phyloP scores from a whole-genome alignment of 257 asterid species.

The Dorcoceras hygrometricum region DNA sequence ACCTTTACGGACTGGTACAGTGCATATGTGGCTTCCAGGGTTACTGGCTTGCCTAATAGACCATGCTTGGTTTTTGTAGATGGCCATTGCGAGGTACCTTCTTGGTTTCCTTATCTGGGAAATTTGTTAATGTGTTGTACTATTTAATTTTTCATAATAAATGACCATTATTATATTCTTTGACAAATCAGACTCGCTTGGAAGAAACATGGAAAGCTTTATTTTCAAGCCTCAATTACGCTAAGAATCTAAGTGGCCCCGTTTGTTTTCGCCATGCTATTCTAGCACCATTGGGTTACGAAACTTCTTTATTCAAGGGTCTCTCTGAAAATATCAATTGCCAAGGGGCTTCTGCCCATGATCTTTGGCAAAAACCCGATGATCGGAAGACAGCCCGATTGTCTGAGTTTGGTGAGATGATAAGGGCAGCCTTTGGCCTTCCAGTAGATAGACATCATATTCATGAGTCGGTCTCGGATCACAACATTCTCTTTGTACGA shows the following conservation, averaged over 20 bases:
- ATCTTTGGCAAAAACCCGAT: conserved; percentile 63
- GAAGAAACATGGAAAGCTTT: conserved; percentile 93
- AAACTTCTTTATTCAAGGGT: conserved; percentile 84
- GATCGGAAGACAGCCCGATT: conserved; percentile 69
- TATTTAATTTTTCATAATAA: background rate
- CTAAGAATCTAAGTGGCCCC: conserved; percentile 62
- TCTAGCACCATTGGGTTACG: conserved; percentile 89
- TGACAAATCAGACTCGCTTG: conserved; percentile 57
- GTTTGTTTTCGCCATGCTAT: conserved; percentile 89
- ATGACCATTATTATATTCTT: conserved; percentile 11
- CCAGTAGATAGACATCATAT: conserved; percentile 49
- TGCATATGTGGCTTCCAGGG: conserved; percentile 85
- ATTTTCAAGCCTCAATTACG: conserved; percentile 79
- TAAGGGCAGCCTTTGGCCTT: conserved; percentile 73
- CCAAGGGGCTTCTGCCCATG: conserved; percentile 66
- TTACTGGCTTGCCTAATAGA: conserved; percentile 83
- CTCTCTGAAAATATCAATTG: conserved; percentile 61
- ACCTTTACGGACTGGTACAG: conserved; percentile 98
- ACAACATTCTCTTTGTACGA: conserved; percentile 75
- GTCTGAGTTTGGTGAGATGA: conserved; percentile 96
- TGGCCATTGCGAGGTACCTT: conserved; percentile 91
- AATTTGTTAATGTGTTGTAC: conserved; percentile 5
- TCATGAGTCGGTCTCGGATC: conserved; percentile 39
- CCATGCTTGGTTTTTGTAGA: conserved; percentile 89
- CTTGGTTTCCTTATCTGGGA: background rate